These are phyloP conservation scores for Limnanthes douglasii DNA, from an alignment of 345 rosid genomes.

Conservation along the genomic window DNA sequence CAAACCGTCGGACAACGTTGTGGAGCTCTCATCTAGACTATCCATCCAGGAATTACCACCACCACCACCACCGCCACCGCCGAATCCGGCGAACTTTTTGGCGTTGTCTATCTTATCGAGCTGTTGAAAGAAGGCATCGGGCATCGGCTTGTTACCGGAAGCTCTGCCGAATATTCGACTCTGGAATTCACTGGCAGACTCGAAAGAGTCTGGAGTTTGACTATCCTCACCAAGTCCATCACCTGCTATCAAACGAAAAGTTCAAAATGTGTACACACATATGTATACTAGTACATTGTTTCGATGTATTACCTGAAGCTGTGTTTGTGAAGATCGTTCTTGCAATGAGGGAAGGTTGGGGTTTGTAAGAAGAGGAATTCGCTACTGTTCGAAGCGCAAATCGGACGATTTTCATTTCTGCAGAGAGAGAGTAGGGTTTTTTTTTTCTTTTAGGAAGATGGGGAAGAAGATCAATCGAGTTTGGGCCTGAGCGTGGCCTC, in stretches of 20 bases:
- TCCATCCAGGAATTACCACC: slow-evolving; percentile 6
- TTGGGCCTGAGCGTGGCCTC: no score
- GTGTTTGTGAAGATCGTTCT: slow-evolving; percentile 20
- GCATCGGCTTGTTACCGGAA: slow-evolving; percentile 9
- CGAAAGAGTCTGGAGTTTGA: slow-evolving; percentile 8
- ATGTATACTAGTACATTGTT: not conserved
- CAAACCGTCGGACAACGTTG: slow-evolving; percentile 26
- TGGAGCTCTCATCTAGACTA: slow-evolving; percentile 10
- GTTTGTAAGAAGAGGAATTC: slow-evolving; percentile 6
- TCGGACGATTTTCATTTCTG: slow-evolving; percentile 23
- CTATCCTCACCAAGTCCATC: not conserved
- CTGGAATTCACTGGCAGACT: slow-evolving; percentile 25
- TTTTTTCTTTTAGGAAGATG: no score
- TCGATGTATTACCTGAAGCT: slow-evolving; percentile 14
- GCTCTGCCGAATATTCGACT: slow-evolving; percentile 19
- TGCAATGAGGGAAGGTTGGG: slow-evolving; percentile 9
- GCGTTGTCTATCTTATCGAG: slow-evolving; percentile 16
- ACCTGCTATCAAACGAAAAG: not conserved
- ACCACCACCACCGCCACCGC: slow-evolving; percentile 2
- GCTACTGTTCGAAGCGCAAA: slow-evolving; percentile 14
- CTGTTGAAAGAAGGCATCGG: slow-evolving; percentile 19
- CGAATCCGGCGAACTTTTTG: slow-evolving; percentile 12
- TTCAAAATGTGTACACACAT: not conserved
- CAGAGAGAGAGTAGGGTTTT: no score
- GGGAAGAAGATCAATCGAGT: no score